Evolutionary conservation across 2,329 filamentous ascomycete genomes (phyloP), one percentile per base, ranked within the genome.

Genomic region (Phyllosticta citrichinensis): DNA sequence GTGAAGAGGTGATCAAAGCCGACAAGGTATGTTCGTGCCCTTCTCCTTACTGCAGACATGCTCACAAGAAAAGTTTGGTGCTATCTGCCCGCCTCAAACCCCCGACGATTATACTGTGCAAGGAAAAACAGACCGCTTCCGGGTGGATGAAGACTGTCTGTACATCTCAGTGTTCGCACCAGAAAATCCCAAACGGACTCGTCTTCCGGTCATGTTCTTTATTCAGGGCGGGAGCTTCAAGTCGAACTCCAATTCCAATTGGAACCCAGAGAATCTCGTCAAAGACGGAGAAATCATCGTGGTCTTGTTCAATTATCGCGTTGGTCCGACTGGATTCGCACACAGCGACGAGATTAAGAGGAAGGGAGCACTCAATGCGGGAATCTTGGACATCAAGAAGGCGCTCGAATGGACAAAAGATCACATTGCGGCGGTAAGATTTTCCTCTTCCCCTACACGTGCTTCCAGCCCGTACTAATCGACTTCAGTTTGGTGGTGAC

Each of bases 231-330:
- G 83, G 24, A 83, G 80, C 5, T 84, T 84, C 63, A 79, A 76
- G 0, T 73, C 76, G 8, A 82, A 83, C 1, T 69, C 65, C 30
- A 68, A 71, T 50, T 40, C 65, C 5, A 55, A 68, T n/a, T 69
- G 67, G 1, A 83, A 86, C 63, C 80, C 81, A 20, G 80, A 80
- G 2, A 82, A 83, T 63, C 71, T 85, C 2, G 83, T 80, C 0
- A 83, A 81, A 2, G 77, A 82, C 56, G 82, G 82, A 22, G 83
- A 85, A 63, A 76, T 85, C 19, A 80, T 86, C 0, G 76, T 83
- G 2, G 83, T 86, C 22, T 14, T 10, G 30, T 22, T 40, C 72
- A 85, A 86, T 71, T 86, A 86, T 68, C 80, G 84, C 9, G 71
- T 85, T 3, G 77, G 76, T 0, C 83, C 81, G 0, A 74, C 86